Evolutionary conservation across 2,329 filamentous ascomycete species (phyloP), one percentile per base, ranked within the genome.

Genomic region (Aspergillus unguis): DNA sequence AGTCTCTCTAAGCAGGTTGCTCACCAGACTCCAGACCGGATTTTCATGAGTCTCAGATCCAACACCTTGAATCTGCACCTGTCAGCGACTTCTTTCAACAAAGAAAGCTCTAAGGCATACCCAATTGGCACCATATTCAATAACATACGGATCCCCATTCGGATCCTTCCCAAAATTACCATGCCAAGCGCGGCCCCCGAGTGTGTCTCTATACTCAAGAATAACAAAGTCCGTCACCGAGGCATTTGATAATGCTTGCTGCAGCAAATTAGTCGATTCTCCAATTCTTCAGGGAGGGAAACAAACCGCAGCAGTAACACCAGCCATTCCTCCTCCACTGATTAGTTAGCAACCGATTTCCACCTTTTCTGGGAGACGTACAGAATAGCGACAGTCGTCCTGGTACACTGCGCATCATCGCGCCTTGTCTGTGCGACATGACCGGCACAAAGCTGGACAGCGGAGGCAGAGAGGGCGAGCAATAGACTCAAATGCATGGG

Each of bases 61-160:
- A 27, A 73, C 63, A 26, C 72, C 77, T 71, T 74, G 76, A 29
- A 76, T 62, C 73, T 75, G 27, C 7, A 7, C 5, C 23, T 28
- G 44, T 44, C 27, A 48, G 11, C 3, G 27, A 27, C 6, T 6
- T 7, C 5, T 11, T 36, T n/a, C 33, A 17, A 17, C 17, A 17
- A 17, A 17, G 17, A 17, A 17, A 17, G 17, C 17, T 17, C 17
- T 17, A 17, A 17, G 17, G 17, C 17, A 17, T 64, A 77, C 76
- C 85, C 85, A 88, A 56, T 88, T 88, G 5, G 85, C 85, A 2
- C 85, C 85, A 0, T 85, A 70, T 64, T 88, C 85, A 7, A 88
- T 74, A 0, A 73, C 76, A 54, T 83, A 84, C 0, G 81, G 77
- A 0, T 77, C 71, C 0, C 82, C 82, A 33, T 80, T 71, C 3